phyloP scores from a whole-genome alignment of 495 filamentous ascomycete genomes.

The Penicillium steckii region DNA sequence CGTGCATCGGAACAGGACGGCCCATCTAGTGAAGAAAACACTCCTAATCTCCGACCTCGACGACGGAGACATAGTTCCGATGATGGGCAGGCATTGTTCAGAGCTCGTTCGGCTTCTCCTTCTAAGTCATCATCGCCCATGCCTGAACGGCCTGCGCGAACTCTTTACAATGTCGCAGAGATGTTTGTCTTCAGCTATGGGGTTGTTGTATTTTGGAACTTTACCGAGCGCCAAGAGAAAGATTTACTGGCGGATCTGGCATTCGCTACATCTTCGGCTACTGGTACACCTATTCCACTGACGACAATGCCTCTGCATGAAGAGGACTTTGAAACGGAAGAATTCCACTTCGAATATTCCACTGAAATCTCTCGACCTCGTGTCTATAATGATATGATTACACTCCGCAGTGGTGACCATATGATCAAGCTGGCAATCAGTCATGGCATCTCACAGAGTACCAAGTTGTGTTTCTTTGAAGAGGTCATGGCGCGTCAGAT shows the following conservation, averaged over 20 bases:
- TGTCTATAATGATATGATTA: constrained; percentile 99
- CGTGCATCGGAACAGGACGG: constrained; percentile 1
- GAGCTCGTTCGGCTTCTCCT: constrained; percentile 19
- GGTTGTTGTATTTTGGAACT: constrained; percentile 98
- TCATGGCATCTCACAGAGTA: constrained; percentile 96
- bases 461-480: constrained; percentile 95
- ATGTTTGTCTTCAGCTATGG: constrained; percentile 99
- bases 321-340: constrained; percentile 94
- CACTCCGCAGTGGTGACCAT: constrained; percentile 87
- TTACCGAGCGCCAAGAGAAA: constrained; percentile 92
- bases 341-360: constrained; percentile 98
- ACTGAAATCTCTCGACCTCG: constrained; percentile 77
- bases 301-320: constrained; percentile 71
- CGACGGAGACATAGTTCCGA: constrained; percentile 29
- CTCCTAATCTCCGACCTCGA: constrained; percentile 13
- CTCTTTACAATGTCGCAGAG: constrained; percentile 79
- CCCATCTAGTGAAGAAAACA: background rate
- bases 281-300: constrained; percentile 54
- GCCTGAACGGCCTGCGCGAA: constrained; percentile 40
- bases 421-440: constrained; percentile 98
- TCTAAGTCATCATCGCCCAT: constrained; percentile 13
- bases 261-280: constrained; percentile 66
- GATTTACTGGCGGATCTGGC: constrained; percentile 94
- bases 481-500: constrained; percentile 95
- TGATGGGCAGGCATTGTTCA: constrained; percentile 18